phyloP scores from a whole-genome alignment of 441 rosid species.

The Pelargonium fulgidum region DNA sequence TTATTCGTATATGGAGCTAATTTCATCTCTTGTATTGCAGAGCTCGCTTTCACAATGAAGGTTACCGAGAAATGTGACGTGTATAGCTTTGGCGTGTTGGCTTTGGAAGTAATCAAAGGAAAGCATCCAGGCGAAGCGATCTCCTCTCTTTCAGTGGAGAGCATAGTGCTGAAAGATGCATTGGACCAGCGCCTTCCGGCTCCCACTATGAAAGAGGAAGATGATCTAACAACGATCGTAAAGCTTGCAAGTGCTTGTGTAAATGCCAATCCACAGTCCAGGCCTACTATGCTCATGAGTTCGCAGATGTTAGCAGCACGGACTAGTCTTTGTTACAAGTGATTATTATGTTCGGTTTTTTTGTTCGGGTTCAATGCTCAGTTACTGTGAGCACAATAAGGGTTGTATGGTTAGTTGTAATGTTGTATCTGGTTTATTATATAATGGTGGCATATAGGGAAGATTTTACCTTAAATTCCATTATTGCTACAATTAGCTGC shows the following conservation, averaged over 20 bases:
- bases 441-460: too few relatives aligned
- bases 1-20: neutral
- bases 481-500: too few relatives aligned
- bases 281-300: constrained; percentile 24
- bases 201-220: constrained; percentile 17
- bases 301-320: neutral
- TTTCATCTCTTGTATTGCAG: constrained; percentile 7
- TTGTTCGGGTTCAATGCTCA: too few relatives aligned
- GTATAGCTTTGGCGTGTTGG: constrained; percentile 20
- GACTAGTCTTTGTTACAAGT: too few relatives aligned
- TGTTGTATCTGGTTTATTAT: too few relatives aligned
- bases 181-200: constrained; percentile 24
- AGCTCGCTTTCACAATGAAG: constrained; percentile 27
- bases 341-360: too few relatives aligned
- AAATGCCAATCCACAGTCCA: constrained; percentile 17
- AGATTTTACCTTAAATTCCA: too few relatives aligned
- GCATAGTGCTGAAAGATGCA: constrained; percentile 12
- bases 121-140: constrained; percentile 29
- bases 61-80: constrained; percentile 23
- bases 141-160: neutral
- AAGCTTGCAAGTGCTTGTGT: constrained; percentile 23
- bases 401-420: too few relatives aligned
- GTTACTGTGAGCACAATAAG: too few relatives aligned
- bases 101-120: constrained; percentile 31
- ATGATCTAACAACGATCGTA: constrained; percentile 5